A percentile compares a stretch with the other conserved stretches of the same genome.
phyloP scores from a whole-genome alignment of 225 moss, liverwort and hornwort genomes.

The Sphagnum contortum region DNA sequence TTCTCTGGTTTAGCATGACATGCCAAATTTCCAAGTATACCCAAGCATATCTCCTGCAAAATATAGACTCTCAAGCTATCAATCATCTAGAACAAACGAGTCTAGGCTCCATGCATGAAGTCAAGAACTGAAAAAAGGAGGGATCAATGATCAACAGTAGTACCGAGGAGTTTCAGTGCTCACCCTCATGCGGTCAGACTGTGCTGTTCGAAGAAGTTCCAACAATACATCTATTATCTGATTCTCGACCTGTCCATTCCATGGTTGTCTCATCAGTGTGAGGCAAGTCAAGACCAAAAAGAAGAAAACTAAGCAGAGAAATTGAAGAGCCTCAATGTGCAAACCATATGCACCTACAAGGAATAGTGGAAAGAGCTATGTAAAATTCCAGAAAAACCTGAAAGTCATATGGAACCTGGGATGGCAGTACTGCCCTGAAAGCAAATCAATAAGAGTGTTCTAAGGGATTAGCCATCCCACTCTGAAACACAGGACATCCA shows the following conservation, averaged over 20 bases:
- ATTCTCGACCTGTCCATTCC: conserved; percentile 57
- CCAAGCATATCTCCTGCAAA: conserved; percentile 75
- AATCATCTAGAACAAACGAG: neutral
- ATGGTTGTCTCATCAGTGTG: neutral
- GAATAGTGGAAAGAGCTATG: no score
- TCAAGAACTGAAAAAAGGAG: neutral
- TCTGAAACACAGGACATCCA: no score
- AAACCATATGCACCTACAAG: neutral
- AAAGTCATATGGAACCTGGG: neutral
- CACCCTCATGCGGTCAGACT: conserved; percentile 87
- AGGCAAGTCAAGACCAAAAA: neutral
- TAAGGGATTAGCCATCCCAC: no score
- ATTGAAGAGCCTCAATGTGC: neutral
- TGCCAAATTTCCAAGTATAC: conserved; percentile 81
- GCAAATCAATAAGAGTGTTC: neutral
- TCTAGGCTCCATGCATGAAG: neutral
- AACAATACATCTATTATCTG: conserved; percentile 68
- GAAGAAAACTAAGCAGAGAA: neutral
- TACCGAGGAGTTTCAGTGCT: conserved; percentile 1
- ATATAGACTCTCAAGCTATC: neutral
- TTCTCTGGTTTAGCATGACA: conserved; percentile 68
- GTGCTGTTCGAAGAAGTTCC: conserved; percentile 40
- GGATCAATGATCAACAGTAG: no score
- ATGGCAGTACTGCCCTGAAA: neutral
- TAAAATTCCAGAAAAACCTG: neutral